Evolutionary conservation across 345 rosid species (phyloP), one percentile per base, ranked within the genome.

Genomic region (Hibiscus syriacus): DNA sequence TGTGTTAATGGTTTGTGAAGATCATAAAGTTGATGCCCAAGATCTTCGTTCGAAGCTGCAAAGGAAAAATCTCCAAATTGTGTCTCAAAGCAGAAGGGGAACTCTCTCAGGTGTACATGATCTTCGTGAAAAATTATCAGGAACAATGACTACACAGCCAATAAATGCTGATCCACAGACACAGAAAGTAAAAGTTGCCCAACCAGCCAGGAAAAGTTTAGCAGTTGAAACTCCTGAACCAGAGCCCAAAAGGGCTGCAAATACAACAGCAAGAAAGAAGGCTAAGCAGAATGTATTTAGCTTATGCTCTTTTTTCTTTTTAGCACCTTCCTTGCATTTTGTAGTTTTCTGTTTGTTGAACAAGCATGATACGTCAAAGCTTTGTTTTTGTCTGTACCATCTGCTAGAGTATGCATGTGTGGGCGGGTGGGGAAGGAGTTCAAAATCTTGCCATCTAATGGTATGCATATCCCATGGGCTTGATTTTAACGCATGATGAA

Each of bases 1-100:
- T 73, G 63, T 79, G 65, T 77, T 61, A 71, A 80, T 85, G 71
- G 61, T 81, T 72, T 83, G 76, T 76, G 77, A 83, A 92, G 98
- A 80, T 81, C 86, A 69, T 79, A 76, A 81, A 74, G 82, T 83
- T 45, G 95, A 78, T 80, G 75, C 82, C 41, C 88, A 71, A 77
- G 99, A 95, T 83, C 96, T 95, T 78, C 90, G 99, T 58, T 70
- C 85, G 76, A 95, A 92, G 85, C 97, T 95, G 39, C 98, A 86
- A 76, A 89, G 69, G 85, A 92, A 74, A 81, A 78, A 74, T 63
- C 68, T 72, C 49, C 83, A 73, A 45, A 80, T 77, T 22, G 82
- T 66, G 34, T 70, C 92, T 45, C 89, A 83, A 69, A 75, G 81
- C 69, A 82, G 80, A 69, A 83, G 80, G 71, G 85, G 83, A 23